These are phyloP conservation scores for Penicillium waksmanii DNA, from an alignment of 495 filamentous ascomycete genomes.

Conservation along the genomic window DNA sequence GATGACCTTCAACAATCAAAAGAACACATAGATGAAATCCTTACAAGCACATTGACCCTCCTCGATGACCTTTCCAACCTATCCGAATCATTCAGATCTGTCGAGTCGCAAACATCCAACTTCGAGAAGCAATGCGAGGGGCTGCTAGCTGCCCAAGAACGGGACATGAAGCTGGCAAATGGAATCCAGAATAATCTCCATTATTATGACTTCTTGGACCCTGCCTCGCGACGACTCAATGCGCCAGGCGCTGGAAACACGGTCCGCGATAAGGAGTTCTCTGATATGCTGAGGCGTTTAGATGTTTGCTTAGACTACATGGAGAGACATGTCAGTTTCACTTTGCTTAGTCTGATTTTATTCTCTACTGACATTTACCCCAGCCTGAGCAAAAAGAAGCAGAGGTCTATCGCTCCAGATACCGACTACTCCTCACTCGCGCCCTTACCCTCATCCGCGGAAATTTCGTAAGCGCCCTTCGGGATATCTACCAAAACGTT, in stretches of 20 bases:
- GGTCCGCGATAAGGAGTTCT: constrained; percentile 79
- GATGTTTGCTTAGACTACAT: constrained; percentile 91
- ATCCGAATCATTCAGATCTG: constrained; percentile 79
- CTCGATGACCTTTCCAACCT: constrained; percentile 74
- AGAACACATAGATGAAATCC: constrained; percentile 78
- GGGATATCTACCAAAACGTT: constrained; percentile 71
- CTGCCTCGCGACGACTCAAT: constrained; percentile 85
- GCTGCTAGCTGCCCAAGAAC: constrained; percentile 74
- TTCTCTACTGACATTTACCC: constrained; percentile 19
- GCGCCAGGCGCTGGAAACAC: constrained; percentile 85
- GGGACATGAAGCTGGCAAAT: constrained; percentile 74
- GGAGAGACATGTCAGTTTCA: constrained; percentile 69
- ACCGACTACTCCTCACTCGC: constrained; percentile 70
- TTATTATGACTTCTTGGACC: constrained; percentile 91
- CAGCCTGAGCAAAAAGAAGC: constrained; percentile 84
- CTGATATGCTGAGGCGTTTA: constrained; percentile 80
- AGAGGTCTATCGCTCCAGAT: constrained; percentile 74
- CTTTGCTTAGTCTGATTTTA: not conserved
- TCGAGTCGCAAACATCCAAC: constrained; percentile 85
- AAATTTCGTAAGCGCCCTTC: constrained; percentile 73
- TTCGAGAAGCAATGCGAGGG: constrained; percentile 93
- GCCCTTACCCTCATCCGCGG: constrained; percentile 83
- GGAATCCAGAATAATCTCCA: constrained; percentile 82
- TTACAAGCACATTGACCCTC: constrained; percentile 71
- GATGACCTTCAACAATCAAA: constrained; percentile 79